phyloP scores from a whole-genome alignment of 1,284 basidiomycete genomes.

The Microbotryomycetes sp. region DNA sequence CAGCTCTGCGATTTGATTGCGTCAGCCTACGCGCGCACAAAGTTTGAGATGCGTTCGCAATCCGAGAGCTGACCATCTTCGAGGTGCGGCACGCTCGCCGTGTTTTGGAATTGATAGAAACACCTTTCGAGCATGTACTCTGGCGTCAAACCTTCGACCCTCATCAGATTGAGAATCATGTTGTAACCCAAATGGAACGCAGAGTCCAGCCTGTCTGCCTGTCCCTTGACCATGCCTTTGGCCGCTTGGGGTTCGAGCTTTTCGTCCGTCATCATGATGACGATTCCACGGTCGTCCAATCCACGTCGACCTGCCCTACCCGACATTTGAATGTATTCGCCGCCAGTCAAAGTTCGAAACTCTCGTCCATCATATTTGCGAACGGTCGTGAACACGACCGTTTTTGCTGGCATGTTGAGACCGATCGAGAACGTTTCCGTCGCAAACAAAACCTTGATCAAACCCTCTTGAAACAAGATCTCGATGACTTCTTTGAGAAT shows the following conservation, averaged over 20 bases:
- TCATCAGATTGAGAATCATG: constrained; percentile 97
- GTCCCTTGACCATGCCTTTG: constrained; percentile 97
- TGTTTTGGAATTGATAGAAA: constrained; percentile 98
- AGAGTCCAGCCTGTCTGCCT: constrained; percentile 93
- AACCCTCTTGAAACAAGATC: constrained; percentile 98
- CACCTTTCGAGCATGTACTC: constrained; percentile 97
- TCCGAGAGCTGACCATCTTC: constrained; percentile 65
- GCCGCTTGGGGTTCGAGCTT: constrained; percentile 88
- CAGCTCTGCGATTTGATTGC: constrained; percentile 54
- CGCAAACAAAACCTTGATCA: constrained; percentile 97
- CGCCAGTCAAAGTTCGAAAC: constrained; percentile 75
- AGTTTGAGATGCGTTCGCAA: background rate
- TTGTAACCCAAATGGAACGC: constrained; percentile 99
- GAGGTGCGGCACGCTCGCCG: constrained; percentile 73
- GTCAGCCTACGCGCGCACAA: too few relatives aligned
- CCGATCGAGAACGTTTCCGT: constrained; percentile 99
- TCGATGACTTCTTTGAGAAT: constrained; percentile 99
- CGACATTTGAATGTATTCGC: constrained; percentile 99
- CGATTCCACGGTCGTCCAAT: constrained; percentile 95
- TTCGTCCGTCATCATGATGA: constrained; percentile 99
- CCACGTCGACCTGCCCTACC: constrained; percentile 96
- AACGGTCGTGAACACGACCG: constrained; percentile 92
- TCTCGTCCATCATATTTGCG: constrained; percentile 95
- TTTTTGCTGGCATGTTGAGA: constrained; percentile 99
- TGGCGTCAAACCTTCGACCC: constrained; percentile 96